These are phyloP conservation scores for Eucalyptus urophylla DNA, from an alignment of 345 rosid genomes.

Conservation along the genomic window DNA sequence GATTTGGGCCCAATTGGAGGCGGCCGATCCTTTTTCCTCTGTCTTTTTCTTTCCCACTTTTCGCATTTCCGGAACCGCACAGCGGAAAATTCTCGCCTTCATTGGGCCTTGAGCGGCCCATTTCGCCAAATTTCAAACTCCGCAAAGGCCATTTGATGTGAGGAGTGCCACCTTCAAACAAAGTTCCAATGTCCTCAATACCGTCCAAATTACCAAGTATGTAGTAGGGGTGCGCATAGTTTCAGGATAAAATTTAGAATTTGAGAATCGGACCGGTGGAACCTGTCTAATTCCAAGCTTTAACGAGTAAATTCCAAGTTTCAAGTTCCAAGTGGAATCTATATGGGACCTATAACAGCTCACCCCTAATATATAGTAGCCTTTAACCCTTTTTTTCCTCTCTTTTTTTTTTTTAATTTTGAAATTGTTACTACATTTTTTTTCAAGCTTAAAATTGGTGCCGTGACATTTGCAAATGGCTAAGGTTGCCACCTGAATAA, in stretches of 20 bases:
- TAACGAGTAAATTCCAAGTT: too few relatives aligned
- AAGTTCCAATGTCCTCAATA: not conserved
- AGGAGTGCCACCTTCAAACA: not conserved
- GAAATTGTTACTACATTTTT: not conserved
- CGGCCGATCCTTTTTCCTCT: not conserved
- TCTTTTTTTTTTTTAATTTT: not conserved
- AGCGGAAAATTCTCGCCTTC: not conserved
- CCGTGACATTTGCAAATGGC: not conserved
- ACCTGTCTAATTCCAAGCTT: too few relatives aligned
- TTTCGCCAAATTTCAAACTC: not conserved
- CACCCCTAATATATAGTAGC: not conserved
- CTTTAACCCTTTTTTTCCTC: not conserved
- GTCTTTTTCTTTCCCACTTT: not conserved
- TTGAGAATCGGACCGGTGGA: rapidly evolving
- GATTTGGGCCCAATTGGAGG: not conserved
- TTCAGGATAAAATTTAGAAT: too few relatives aligned
- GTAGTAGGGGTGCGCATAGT: not conserved
- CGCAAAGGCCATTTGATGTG: not conserved
- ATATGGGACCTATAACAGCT: too few relatives aligned
- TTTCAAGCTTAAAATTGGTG: not conserved
- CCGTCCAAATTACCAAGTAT: not conserved
- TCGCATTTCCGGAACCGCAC: not conserved
- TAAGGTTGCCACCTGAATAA: not conserved
- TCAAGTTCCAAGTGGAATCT: too few relatives aligned
- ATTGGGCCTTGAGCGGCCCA: not conserved